These are phyloP conservation scores for Fusarium sp. DNA, from an alignment of 2,329 filamentous ascomycete species.

Conservation along the genomic window DNA sequence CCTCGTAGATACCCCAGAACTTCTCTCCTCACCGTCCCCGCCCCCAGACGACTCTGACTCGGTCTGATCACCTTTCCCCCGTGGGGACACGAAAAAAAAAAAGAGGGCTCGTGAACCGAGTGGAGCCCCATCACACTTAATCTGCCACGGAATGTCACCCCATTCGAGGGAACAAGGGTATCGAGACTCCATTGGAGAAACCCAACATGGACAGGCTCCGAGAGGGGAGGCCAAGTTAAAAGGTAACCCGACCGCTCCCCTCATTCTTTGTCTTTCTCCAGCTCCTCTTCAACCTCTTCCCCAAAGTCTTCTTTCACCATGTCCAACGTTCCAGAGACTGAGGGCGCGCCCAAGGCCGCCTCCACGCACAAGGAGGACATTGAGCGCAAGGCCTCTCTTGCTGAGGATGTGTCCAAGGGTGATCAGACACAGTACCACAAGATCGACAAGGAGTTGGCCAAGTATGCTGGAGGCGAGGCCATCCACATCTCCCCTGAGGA, in stretches of 20 bases:
- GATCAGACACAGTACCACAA: slow-evolving; percentile 48
- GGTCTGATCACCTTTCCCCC: background rate
- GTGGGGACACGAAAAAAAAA: background rate
- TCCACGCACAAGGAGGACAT: background rate
- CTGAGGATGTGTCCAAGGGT: slow-evolving; percentile 1
- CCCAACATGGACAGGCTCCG: background rate
- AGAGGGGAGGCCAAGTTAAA: background rate
- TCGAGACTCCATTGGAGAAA: background rate
- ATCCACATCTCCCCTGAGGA: slow-evolving; percentile 70
- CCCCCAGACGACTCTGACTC: background rate
- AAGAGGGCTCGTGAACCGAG: background rate
- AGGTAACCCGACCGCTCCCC: background rate
- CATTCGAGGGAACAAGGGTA: slow-evolving; percentile 2
- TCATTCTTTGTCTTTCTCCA: background rate
- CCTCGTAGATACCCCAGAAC: background rate
- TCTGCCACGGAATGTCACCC: slow-evolving; percentile 1
- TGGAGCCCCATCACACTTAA: slow-evolving; percentile 4
- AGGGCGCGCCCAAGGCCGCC: background rate
- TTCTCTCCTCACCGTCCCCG: slow-evolving; percentile 1
- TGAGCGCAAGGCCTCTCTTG: background rate
- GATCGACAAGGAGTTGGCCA: slow-evolving; percentile 77
- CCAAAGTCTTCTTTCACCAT: background rate
- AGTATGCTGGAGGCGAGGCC: slow-evolving; percentile 67
- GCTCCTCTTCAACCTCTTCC: background rate
- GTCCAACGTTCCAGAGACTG: background rate